Base-by-base conservation (phyloP, 495 filamentous ascomycete genomes). In the Penicillium verhagenii region DNA sequence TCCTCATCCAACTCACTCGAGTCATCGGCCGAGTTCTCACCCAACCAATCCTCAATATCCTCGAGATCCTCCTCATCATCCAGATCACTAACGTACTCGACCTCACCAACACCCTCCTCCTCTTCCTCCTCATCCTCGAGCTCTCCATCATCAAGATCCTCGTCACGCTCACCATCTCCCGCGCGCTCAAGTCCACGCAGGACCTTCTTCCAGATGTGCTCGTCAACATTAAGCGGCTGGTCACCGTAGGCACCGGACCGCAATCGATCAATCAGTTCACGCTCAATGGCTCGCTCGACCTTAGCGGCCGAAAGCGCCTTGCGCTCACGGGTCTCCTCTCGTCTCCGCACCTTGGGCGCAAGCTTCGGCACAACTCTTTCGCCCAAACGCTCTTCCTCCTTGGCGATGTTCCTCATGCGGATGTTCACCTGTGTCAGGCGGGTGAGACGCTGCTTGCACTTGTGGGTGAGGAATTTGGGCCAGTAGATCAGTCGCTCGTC, bases 391-490 rank as follows among this genome's bases (percentile, higher is more conserved):
- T 92, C 90, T 40, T 97, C 90, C 73, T 97, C 93, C 65, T 83
- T 88, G 40, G 89, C 89, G 38, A 98, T 72, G 64, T 84, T 83
- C 67, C 85, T 81, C 79, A 89, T 94, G 47, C 92, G 83, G 48
- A 97, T 92, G 8, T 84, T 85, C 8, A 98, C 95, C 75, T 97
- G 95, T 37, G 91, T 95, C 65, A 98, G 78, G 44, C 94, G 82
- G 18, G 94, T 98, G 21, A 98, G 82, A 55, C 94, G 87, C 75
- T 98, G 94, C 76, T 98, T 98, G 84, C 92, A 96, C 73, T 96
- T 96, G 77, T 97, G 95, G 46, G 91, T 73, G 56, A 97, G 75
- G 71, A 96, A 96, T 66, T 96, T 96, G 24, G 94, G 94, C 87
- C 91, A 97, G 82, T 96, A 97, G 61, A 91, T 87, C 45, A 98